Conservation (phyloP, 208 protist species). For the Trypanosoma vivax region DNA sequence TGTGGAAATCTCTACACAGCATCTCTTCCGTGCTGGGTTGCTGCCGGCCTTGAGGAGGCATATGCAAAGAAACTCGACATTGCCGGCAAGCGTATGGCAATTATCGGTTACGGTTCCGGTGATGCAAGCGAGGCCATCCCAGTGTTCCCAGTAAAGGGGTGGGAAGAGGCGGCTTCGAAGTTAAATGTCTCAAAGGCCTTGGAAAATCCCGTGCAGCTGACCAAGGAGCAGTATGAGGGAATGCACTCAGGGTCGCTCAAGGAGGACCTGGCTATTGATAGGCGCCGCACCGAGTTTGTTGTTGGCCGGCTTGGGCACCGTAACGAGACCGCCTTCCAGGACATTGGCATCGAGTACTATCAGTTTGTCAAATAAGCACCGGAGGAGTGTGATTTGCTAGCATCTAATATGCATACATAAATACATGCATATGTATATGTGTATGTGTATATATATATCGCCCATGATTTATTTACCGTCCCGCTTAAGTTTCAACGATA, state of each 20-base stretch:
- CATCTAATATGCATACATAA: not conserved
- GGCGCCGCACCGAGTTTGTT: conserved; percentile 74
- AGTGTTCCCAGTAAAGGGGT: conserved; percentile 73
- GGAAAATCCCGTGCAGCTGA: conserved; percentile 61
- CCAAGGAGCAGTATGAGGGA: conserved; percentile 74
- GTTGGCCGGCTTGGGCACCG: conserved; percentile 69
- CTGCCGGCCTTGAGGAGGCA: conserved; percentile 84
- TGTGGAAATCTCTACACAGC: conserved; percentile 90
- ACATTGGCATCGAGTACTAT: conserved; percentile 90
- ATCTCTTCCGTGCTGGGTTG: conserved; percentile 86
- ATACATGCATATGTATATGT: conserved; percentile 10
- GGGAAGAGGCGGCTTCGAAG: conserved; percentile 72
- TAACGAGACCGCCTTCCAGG: conserved; percentile 84
- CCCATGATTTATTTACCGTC: too few relatives aligned
- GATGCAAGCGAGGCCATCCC: conserved; percentile 85
- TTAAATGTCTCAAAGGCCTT: conserved; percentile 74
- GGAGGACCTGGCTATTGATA: conserved; percentile 48
- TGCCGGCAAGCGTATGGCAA: conserved; percentile 79
- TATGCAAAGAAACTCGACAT: conserved; percentile 76
- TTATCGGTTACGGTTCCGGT: conserved; percentile 84
- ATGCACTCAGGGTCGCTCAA: conserved; percentile 74
- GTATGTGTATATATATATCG: conserved; percentile 1
- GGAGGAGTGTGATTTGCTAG: conserved; percentile 10
- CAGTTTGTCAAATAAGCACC: conserved; percentile 63
- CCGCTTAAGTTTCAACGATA: too few relatives aligned